Evolutionary conservation across 495 filamentous ascomycete species (phyloP), one percentile per base, ranked within the genome.

Genomic region (Penicillium argentinense): DNA sequence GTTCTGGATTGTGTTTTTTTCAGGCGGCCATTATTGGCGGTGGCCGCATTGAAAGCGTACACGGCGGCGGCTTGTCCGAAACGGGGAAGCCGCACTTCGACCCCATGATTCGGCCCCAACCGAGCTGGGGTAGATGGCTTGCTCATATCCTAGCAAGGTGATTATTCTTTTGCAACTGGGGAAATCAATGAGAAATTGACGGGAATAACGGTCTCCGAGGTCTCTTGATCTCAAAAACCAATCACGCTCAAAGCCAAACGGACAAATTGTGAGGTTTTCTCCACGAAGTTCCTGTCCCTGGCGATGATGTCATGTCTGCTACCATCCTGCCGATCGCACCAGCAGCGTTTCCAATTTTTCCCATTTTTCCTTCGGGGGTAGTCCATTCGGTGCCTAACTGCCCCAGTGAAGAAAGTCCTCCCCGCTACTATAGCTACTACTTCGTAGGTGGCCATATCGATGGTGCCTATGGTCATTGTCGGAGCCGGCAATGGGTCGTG

Each of bases 241-340:
- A n/a, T n/a, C 11, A 26, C 5, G 25, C 5, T 11, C 5, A 26
- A 5, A 26, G 25, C 11, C 25, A 11, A 26, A 5, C 16, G 16
- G 17, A 9, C 21, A 36, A 36, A 36, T 36, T 16, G 17, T 33
- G 5, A 30, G 4, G 4, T 6, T 4, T 12, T 30, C 9, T 3
- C 29, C 29, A 11, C 3, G 2, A 2, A 13, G 1, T 11, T 32
- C 7, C 1, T 18, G 32, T 34, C 7, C 32, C 32, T 34, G 16
- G 17, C 9, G n/a, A 36, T 36, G 33, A 36, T 36, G 33, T 36
- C 33, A 36, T 36, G 16, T n/a, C 7, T 36, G 17, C 33, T 36
- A 36, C 33, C 33, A n/a, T 36, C 33, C 33, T 18, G 33, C 16
- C 33, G 33, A 36, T 36, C 33, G 17, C 33, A 9, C 8, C 30